Percentiles rank a stretch among this genome's conserved stretches.
phyloP scores from a whole-genome alignment of 345 rosid species.

The Clausena lansium region DNA sequence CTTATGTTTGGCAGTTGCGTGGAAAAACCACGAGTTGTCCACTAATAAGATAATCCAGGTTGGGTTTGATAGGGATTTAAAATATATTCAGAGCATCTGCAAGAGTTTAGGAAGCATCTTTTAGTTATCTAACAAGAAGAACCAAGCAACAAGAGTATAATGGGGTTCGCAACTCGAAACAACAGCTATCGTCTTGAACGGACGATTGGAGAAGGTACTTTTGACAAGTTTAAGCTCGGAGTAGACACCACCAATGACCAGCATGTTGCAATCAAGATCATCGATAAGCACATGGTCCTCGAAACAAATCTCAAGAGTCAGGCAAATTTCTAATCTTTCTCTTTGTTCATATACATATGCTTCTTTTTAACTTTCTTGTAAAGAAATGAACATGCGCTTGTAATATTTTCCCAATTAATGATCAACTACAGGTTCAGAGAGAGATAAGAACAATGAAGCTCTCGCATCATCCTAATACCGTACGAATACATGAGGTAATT shows the following conservation, averaged over 20 bases:
- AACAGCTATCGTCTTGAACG: constrained; percentile 63
- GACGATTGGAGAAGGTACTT: constrained; percentile 83
- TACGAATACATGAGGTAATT: constrained; percentile 66
- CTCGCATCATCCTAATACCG: constrained; percentile 75
- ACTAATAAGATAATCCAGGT: not conserved
- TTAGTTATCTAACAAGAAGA: not conserved
- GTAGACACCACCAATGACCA: constrained; percentile 56
- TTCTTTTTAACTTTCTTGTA: not conserved
- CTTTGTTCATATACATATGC: not conserved
- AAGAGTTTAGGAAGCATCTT: not conserved
- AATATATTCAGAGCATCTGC: constrained; percentile 16
- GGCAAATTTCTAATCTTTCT: constrained; percentile 26
- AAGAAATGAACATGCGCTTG: too few relatives aligned
- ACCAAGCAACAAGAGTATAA: constrained; percentile 5
- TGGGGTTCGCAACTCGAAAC: constrained; percentile 54
- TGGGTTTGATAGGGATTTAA: constrained; percentile 1
- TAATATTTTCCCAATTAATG: not conserved
- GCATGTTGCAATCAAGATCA: constrained; percentile 74
- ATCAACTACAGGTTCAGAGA: constrained; percentile 53
- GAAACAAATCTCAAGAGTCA: constrained; percentile 69
- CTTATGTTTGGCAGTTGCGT: constrained; percentile 13
- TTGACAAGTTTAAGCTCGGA: constrained; percentile 88
- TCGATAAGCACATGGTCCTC: constrained; percentile 69
- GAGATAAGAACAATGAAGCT: constrained; percentile 92
- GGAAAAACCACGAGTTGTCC: constrained; percentile 9